phyloP scores from a whole-genome alignment of 129 eudicot genomes.

The Glebionis coronaria region DNA sequence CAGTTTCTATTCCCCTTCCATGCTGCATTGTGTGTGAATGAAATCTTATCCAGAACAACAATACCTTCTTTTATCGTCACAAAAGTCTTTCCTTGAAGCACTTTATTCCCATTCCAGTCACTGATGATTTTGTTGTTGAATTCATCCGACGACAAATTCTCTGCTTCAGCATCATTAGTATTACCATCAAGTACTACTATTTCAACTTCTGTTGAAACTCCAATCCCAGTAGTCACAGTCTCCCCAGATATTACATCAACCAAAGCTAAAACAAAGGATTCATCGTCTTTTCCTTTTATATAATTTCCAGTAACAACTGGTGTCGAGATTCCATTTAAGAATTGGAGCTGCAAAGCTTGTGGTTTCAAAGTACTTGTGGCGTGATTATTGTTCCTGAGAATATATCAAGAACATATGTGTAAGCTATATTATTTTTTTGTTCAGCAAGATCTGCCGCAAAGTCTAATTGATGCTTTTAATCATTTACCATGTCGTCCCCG shows the following conservation, averaged over 20 bases:
- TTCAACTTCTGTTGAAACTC: constrained; percentile 49
- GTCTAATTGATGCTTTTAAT: not conserved
- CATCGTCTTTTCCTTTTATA: constrained; percentile 48
- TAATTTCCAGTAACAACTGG: constrained; percentile 48
- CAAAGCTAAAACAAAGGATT: constrained; percentile 39
- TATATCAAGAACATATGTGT: not conserved
- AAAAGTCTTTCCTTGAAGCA: constrained; percentile 37
- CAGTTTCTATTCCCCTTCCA: constrained; percentile 43
- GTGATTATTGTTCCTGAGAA: constrained; percentile 33
- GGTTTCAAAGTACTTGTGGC: constrained; percentile 21
- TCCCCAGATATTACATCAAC: constrained; percentile 39
- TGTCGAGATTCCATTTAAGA: constrained; percentile 40
- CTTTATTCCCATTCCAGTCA: constrained; percentile 40
- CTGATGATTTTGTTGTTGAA: constrained; percentile 38
- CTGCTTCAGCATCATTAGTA: constrained; percentile 27
- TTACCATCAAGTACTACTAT: constrained; percentile 50
- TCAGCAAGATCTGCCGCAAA: not conserved
- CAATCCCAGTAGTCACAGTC: constrained; percentile 38
- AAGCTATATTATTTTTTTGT: no score
- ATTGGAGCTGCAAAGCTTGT: constrained; percentile 42
- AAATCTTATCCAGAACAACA: constrained; percentile 30
- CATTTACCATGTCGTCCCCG: constrained; percentile 19
- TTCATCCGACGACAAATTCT: constrained; percentile 32
- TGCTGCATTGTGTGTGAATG: constrained; percentile 40
- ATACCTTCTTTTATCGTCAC: constrained; percentile 48